Base-by-base conservation (phyloP, 2,329 filamentous ascomycete genomes). In the Scedosporium dehoogii region DNA sequence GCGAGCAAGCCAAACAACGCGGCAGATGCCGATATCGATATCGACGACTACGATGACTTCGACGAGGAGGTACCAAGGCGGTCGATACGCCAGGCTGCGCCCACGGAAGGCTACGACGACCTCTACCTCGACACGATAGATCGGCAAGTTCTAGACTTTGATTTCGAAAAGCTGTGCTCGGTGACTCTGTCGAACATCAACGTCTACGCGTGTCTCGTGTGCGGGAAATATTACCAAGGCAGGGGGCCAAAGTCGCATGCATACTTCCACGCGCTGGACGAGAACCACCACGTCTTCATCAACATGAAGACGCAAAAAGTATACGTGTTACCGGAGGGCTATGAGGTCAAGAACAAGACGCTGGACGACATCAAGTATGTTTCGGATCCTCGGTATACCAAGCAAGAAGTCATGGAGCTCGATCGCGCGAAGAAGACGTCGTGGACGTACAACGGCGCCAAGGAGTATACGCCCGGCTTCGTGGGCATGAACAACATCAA, bases 401-500 rank as follows among this genome's bases (percentile, higher is more conserved):
- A 87, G 70, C 81, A 85, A 48, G 90, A 97, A 70, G 92, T 97
- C 38, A 81, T 85, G 69, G 85, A 85, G 69, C 78, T 97, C 67
- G 94, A 97, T 76, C 84, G 86, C 61, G 78, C 79, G 61, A 80
- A 81, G 70, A 81, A 67, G 41, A 68, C 78, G 18, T 84, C 85
- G 55, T 92, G 88, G 83, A 93, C 96, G 69, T 81, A 97, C 51
- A 81, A 81, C 59, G 91, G 91, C 66, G 29, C 29, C 51, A 90
- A 89, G 74, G 86, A 89, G 72, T 99, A 99, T 76, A 88, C 88
- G 67, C 94, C 94, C 21, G 93, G 94, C 5, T 99, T 92, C 72
- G 91, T 99, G 65, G 94, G 94, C 67, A 96, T 99, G 90, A 99
- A 99, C 81, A 99, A 99, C 76, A 97, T 99, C 81, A 99, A 99